These are phyloP conservation scores for Xylaria sp. DNA, from an alignment of 495 filamentous ascomycete genomes.

Conservation along the genomic window DNA sequence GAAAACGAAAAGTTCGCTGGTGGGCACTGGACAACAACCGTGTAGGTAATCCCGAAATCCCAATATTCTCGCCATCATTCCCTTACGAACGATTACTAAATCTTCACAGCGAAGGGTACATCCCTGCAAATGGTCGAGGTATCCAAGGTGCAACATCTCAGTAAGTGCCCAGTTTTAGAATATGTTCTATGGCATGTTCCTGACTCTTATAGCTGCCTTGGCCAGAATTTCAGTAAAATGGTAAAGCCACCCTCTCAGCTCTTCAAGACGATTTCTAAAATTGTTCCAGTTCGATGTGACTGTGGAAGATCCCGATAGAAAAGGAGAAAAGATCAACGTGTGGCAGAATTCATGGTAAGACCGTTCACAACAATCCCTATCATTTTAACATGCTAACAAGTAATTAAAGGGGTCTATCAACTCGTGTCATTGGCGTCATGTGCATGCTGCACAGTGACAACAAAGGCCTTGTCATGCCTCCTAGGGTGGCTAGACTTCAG, in stretches of 20 bases:
- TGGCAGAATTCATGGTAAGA: conserved; percentile 94
- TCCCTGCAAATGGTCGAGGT: conserved; percentile 90
- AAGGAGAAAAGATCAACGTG: conserved; percentile 79
- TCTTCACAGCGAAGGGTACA: conserved; percentile 75
- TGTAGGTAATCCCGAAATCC: conserved; percentile 39
- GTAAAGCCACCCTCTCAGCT: background rate
- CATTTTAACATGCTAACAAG: conserved; percentile 9
- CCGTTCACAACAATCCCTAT: background rate
- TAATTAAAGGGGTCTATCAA: conserved; percentile 72
- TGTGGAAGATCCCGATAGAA: conserved; percentile 88
- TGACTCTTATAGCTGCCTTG: conserved; percentile 63
- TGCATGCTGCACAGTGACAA: conserved; percentile 97
- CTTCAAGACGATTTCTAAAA: background rate
- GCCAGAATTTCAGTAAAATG: conserved; percentile 98
- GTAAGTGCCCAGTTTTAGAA: conserved; percentile 9
- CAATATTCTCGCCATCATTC: background rate
- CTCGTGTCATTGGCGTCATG: conserved; percentile 95
- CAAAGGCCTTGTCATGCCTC: conserved; percentile 90
- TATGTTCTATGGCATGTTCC: background rate
- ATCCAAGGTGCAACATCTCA: conserved; percentile 96
- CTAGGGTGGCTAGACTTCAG: conserved; percentile 85
- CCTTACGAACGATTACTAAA: background rate
- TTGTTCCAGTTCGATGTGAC: conserved; percentile 76
- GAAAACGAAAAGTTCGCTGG: conserved; percentile 98
- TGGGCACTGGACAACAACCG: conserved; percentile 91